Percentiles rank a stretch among this genome's conserved stretches.
Conservation (phyloP, 192 early-diverging fungal genomes). For the Podila epicladia region DNA sequence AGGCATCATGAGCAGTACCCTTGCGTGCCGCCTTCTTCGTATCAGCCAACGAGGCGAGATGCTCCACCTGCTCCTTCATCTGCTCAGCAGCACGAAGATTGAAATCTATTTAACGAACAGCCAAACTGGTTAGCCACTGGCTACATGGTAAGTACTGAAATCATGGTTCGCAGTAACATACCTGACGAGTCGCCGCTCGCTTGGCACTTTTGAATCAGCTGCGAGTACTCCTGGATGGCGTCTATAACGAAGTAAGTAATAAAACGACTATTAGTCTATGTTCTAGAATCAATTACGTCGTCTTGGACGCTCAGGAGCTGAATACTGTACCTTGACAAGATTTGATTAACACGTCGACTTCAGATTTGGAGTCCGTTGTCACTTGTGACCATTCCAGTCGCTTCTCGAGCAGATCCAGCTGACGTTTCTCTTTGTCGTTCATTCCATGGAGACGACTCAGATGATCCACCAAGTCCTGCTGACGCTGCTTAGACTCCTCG, state of each 20-base stretch:
- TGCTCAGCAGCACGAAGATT: slow-evolving; percentile 11
- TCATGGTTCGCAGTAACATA: neutral
- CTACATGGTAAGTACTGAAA: neutral
- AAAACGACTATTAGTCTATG: neutral
- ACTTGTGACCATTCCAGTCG: slow-evolving; percentile 29
- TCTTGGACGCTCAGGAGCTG: neutral
- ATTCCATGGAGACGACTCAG: slow-evolving; percentile 8
- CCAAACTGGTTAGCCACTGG: neutral
- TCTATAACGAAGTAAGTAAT: slow-evolving; percentile 7
- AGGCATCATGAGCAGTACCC: slow-evolving; percentile 9
- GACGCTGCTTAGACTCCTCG: slow-evolving; percentile 3
- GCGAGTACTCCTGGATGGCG: slow-evolving; percentile 15
- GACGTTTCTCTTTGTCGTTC: slow-evolving; percentile 22
- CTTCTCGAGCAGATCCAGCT: slow-evolving; percentile 20
- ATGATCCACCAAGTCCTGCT: slow-evolving; percentile 8
- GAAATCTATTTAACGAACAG: slow-evolving; percentile 7
- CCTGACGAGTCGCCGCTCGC: slow-evolving; percentile 27
- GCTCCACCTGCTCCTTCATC: slow-evolving; percentile 19
- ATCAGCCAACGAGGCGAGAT: slow-evolving; percentile 14
- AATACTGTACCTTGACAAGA: slow-evolving; percentile 22
- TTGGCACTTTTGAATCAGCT: slow-evolving; percentile 13
- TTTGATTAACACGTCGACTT: slow-evolving; percentile 8
- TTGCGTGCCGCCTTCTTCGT: slow-evolving; percentile 13
- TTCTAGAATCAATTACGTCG: neutral
- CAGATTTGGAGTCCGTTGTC: slow-evolving; percentile 11